Base-by-base conservation (phyloP, 805 yeast species). In the Yarrowia sp. region DNA sequence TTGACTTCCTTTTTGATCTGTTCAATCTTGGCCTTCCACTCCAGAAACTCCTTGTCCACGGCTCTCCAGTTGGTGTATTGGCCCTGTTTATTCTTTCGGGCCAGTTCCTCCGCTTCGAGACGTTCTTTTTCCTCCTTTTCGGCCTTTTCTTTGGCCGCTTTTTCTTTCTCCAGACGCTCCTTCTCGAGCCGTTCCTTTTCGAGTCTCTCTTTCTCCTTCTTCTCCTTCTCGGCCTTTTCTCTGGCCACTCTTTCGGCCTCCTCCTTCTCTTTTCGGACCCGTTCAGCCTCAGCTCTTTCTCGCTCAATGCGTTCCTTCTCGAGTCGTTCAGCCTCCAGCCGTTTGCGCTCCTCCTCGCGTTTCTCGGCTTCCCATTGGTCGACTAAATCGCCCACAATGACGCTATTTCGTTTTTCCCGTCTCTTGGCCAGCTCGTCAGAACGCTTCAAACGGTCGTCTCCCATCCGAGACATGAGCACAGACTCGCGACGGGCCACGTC, bases 1-100 rank as follows among this genome's bases (percentile, higher is more conserved):
- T 85, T 85, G 14, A 92, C 80, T 21, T 83, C 80, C 0, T 67
- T 68, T 71, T 92, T 90, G 67, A 90, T 88, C 44, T 82, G 81
- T 63, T 66, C 67, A 62, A 73, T 70, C 59, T 70, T 67, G 67
- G 70, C 62, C 74, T 74, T 69, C 69, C 75, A 72, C 68, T 71
- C 40, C 58, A 65, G 64, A 68, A 71, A 71, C 48, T 71, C 75
- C 44, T 66, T 67, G 7, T 69, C 67, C 32, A 72, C 73, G 32
- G 70, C 71, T 64, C 71, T 69, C 35, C 78, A 70, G 48, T 68
- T 58, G 0, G 72, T 67, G 54, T 62, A 68, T 65, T 44, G 52
- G 24, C 43, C 64, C 26, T 16, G 16, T 33, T 71, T 67, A 66
- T 26, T 70, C 73, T 61, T 70, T 71, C 49, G 66, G 65, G 67